A percentile compares a stretch with the other conserved stretches of the same genome.
Conservation (phyloP, 768 basidiomycete genomes). For the Cystobasidium onofrii region DNA sequence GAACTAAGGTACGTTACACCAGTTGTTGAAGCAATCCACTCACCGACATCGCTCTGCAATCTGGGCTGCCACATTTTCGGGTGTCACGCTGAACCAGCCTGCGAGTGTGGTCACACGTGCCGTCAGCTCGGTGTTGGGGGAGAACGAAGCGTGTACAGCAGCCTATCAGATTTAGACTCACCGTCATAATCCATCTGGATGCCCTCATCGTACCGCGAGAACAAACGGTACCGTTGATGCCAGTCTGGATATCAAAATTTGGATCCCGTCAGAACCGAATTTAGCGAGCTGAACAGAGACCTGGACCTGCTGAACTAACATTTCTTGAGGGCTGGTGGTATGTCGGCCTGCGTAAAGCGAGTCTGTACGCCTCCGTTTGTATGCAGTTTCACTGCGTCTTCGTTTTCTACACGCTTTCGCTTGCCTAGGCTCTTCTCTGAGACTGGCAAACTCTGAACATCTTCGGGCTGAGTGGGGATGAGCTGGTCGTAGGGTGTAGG, state of each 20-base stretch:
- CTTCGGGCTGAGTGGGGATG: slow-evolving; percentile 14
- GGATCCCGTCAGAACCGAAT: background rate
- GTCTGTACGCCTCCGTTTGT: background rate
- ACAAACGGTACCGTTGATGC: slow-evolving; percentile 69
- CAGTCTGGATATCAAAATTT: slow-evolving; percentile 57
- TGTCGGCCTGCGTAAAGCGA: background rate
- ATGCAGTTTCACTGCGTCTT: background rate
- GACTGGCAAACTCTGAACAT: background rate
- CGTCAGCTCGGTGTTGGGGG: background rate
- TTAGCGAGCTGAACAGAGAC: slow-evolving; percentile 1
- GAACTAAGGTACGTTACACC: too few relatives aligned
- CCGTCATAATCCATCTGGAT: slow-evolving; percentile 88
- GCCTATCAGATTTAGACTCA: slow-evolving; percentile 63
- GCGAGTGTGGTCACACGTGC: background rate
- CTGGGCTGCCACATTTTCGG: slow-evolving; percentile 80
- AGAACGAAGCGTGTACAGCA: background rate
- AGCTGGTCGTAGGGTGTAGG: background rate
- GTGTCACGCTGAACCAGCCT: slow-evolving; percentile 56
- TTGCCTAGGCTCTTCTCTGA: slow-evolving; percentile 27
- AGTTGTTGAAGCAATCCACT: too few relatives aligned
- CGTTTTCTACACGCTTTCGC: slow-evolving; percentile 17
- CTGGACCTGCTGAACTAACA: background rate
- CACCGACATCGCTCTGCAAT: slow-evolving; percentile 76
- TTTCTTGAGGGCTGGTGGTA: slow-evolving; percentile 6
- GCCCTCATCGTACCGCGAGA: slow-evolving; percentile 63